Evolutionary conservation across 2,329 filamentous ascomycete genomes (phyloP), one percentile per base, ranked within the genome.

Genomic region (Fusarium sp.): DNA sequence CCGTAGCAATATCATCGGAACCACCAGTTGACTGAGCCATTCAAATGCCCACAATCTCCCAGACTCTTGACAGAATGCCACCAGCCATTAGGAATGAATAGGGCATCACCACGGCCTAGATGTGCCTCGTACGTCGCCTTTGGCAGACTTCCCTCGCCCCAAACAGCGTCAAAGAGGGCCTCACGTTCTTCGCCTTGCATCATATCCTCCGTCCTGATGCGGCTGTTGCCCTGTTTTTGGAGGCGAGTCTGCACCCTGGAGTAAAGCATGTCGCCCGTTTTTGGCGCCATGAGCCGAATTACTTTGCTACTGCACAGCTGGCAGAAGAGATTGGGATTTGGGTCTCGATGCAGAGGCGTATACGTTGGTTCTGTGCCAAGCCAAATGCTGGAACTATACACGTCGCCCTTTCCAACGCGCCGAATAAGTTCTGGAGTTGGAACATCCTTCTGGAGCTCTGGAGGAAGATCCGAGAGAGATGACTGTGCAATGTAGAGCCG

Each of bases 301-400:
- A 78, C 73, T 75, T 99, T 99, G 47, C 72, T 75, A 4, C 91
- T 87, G 14, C 85, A 86, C 11, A 98, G 75, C 75, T 99, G 95
- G 41, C 91, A 86, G 72, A 98, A 97, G 0, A 97, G 70, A 71
- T 99, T 99, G 0, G 92, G 92, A 69, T 98, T 98, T 1, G 95
- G 95, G 70, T 99, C 95, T 50, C 90, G 86, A 75, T 99, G 95
- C 4, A 97, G 79, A 4, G 95, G 93, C 1, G 95, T 97, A 67
- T 92, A 93, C 0, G 93, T 97, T 1, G 92, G 92, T 35, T 92
- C 87, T 13, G 89, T 80, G 1, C 95, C 95, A 11, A 98, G 82
- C 94, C 94, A 99, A 38, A 98, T 79, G 67, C 91, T 96, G 0
- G 90, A 88, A 67, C 83, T 85, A 72, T 98, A 97, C n/a, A 97